phyloP scores from a whole-genome alignment of 768 basidiomycete genomes.

The Cubamyces sp. region DNA sequence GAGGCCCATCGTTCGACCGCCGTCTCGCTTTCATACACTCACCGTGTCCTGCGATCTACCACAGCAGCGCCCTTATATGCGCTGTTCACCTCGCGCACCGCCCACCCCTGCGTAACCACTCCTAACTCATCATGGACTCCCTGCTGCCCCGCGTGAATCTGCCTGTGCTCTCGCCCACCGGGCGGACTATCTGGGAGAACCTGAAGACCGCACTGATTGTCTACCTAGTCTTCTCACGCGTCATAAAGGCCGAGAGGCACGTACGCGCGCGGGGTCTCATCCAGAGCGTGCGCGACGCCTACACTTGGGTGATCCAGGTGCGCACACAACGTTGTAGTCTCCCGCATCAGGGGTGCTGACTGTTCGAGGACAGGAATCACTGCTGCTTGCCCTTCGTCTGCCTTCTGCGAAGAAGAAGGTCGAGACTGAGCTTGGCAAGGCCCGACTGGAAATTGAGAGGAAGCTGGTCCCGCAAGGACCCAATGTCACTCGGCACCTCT shows the following conservation, averaged over 20 bases:
- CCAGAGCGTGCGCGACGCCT: conserved; percentile 53
- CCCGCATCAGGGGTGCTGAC: background rate
- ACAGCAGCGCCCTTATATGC: background rate
- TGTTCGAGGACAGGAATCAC: conserved; percentile 45
- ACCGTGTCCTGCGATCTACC: background rate
- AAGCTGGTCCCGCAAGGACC: conserved; percentile 69
- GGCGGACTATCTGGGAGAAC: conserved; percentile 39
- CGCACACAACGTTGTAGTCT: conserved; percentile 20
- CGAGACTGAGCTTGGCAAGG: conserved; percentile 63
- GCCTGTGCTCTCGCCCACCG: conserved; percentile 12
- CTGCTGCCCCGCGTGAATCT: conserved; percentile 10
- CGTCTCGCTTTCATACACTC: background rate
- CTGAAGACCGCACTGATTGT: conserved; percentile 61
- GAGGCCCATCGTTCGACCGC: no score
- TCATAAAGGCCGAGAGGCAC: conserved; percentile 61
- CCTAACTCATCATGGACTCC: conserved; percentile 4
- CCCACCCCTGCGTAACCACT: background rate
- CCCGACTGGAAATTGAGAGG: conserved; percentile 65
- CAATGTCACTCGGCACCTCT: conserved; percentile 64
- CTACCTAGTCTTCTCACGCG: conserved; percentile 58
- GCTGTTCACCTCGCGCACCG: background rate
- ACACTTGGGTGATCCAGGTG: conserved; percentile 57
- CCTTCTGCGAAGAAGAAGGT: conserved; percentile 66
- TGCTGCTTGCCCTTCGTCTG: conserved; percentile 61
- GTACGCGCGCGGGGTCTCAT: conserved; percentile 63